These are phyloP conservation scores for Leucogyrophana mollusca DNA, from an alignment of 768 basidiomycete species.

Conservation along the genomic window DNA sequence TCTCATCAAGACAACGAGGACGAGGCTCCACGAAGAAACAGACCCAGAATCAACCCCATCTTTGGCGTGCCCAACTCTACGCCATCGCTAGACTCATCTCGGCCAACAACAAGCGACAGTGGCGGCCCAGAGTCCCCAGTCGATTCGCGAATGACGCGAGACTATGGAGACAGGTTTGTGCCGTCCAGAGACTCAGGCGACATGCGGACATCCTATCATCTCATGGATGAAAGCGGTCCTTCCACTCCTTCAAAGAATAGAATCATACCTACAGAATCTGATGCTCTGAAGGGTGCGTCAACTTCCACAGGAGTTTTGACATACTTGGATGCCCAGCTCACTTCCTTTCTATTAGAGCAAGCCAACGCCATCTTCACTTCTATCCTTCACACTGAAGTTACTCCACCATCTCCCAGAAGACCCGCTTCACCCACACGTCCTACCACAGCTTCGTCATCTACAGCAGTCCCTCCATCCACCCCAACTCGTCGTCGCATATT, in stretches of 20 bases:
- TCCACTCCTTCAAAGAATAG: slow-evolving; percentile 60
- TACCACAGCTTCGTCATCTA: slow-evolving; percentile 34
- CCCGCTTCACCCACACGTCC: slow-evolving; percentile 63
- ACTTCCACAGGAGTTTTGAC: slow-evolving; percentile 6
- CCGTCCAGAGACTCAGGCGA: slow-evolving; percentile 59
- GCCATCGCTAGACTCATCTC: slow-evolving; percentile 53
- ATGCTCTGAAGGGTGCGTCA: slow-evolving; percentile 68
- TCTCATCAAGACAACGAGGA: slow-evolving; percentile 59
- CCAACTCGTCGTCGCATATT: slow-evolving; percentile 62
- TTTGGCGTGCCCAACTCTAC: slow-evolving; percentile 52
- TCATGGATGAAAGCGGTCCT: slow-evolving; percentile 54
- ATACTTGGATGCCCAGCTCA: slow-evolving; percentile 14
- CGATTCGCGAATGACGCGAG: slow-evolving; percentile 33
- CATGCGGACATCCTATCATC: slow-evolving; percentile 60
- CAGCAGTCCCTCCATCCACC: slow-evolving; percentile 40
- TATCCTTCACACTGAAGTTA: slow-evolving; percentile 76
- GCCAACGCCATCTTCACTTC: slow-evolving; percentile 80
- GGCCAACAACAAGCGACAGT: slow-evolving; percentile 54
- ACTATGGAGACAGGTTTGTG: slow-evolving; percentile 62
- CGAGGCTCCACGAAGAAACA: slow-evolving; percentile 50
- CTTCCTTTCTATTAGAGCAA: slow-evolving; percentile 56
- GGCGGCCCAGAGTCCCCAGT: slow-evolving; percentile 44
- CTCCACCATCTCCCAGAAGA: slow-evolving; percentile 62
- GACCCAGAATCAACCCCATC: slow-evolving; percentile 51
- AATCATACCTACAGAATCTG: slow-evolving; percentile 66